These are phyloP conservation scores for Davidsoniella virescens DNA, from an alignment of 2,329 filamentous ascomycete species.

Conservation along the genomic window DNA sequence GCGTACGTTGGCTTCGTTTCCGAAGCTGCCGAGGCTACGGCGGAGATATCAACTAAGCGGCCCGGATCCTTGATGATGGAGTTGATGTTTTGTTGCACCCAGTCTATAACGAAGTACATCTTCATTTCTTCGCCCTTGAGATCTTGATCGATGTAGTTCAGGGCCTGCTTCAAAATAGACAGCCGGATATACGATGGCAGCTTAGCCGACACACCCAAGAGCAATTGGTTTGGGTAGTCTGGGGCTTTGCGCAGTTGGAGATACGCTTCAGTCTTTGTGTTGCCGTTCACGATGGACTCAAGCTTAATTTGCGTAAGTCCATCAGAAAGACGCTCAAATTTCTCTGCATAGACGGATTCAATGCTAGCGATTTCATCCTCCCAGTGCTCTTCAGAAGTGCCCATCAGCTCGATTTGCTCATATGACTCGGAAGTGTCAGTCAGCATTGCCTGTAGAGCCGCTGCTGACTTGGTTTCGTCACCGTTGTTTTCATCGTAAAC, in stretches of 20 bases:
- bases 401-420: conserved; percentile 29
- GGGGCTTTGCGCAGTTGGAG: conserved; percentile 55
- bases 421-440: conserved; percentile 19
- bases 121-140: conserved; percentile 74
- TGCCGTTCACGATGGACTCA: conserved; percentile 36
- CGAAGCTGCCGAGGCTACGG: conserved; percentile 52
- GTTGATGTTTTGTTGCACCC: conserved; percentile 74
- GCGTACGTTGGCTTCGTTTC: conserved; percentile 25
- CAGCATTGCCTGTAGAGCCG: conserved; percentile 50
- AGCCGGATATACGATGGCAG: conserved; percentile 88
- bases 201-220: conserved; percentile 52
- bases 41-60: conserved; percentile 66
- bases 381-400: conserved; percentile 52
- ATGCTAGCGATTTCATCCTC: conserved; percentile 71
- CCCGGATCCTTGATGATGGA: conserved; percentile 74
- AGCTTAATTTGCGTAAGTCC: conserved; percentile 57
- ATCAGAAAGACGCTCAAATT: conserved; percentile 43
- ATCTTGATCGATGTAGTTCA: conserved; percentile 53
- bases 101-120: conserved; percentile 77
- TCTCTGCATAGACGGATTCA: conserved; percentile 70
- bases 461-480: conserved; percentile 63
- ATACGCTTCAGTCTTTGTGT: conserved; percentile 33
- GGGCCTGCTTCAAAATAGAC: conserved; percentile 63
- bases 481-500: conserved; percentile 53
- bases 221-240: conserved; percentile 54